A percentile compares a stretch with the other conserved stretches of the same genome.
phyloP scores from a whole-genome alignment of 768 basidiomycete species.

The Macrolepiota albuminosa region DNA sequence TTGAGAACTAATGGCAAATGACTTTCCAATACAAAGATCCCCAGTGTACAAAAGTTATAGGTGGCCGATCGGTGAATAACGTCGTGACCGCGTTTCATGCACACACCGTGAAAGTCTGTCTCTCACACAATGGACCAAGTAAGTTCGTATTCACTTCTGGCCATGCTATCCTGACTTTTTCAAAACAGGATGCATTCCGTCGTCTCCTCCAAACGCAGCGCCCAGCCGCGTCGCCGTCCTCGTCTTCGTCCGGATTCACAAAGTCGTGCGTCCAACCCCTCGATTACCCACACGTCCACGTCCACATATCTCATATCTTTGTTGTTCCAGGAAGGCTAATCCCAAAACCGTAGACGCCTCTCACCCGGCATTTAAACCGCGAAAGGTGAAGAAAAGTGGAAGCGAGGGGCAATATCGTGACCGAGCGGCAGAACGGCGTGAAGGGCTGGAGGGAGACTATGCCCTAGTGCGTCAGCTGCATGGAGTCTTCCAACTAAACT shows the following conservation, averaged over 20 bases:
- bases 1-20: background rate
- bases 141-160: background rate
- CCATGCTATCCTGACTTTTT: background rate
- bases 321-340: conserved; percentile 33
- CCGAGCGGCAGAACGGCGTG: conserved; percentile 69
- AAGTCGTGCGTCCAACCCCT: conserved; percentile 25
- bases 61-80: background rate
- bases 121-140: conserved; percentile 31
- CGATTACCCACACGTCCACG: too few relatives aligned
- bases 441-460: conserved; percentile 66
- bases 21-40: background rate
- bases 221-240: conserved; percentile 14
- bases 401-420: conserved; percentile 59
- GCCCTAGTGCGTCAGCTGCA: conserved; percentile 47
- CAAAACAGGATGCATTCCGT: conserved; percentile 54
- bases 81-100: background rate
- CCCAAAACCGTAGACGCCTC: conserved; percentile 34
- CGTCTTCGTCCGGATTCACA: conserved; percentile 21
- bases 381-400: conserved; percentile 61
- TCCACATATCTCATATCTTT: background rate
- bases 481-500: background rate
- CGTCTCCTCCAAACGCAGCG: conserved; percentile 38
- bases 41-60: background rate
- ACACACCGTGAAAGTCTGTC: background rate
- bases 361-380: conserved; percentile 73